Conservation (phyloP, 208 protist genomes). For the Porcisia hertigi region DNA sequence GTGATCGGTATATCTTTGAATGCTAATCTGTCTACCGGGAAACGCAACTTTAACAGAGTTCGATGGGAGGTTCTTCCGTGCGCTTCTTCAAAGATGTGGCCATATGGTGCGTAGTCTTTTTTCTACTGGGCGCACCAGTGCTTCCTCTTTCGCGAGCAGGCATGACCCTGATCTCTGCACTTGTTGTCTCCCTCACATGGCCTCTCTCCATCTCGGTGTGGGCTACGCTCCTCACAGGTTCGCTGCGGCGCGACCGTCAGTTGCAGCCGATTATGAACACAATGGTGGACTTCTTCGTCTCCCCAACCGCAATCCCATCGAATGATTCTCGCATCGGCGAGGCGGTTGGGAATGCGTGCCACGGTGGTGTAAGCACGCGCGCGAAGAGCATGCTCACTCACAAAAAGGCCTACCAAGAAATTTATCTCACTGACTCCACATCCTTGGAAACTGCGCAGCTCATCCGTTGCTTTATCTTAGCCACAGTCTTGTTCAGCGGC, state of each 20-base stretch:
- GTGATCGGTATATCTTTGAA: not conserved
- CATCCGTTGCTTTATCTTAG: constrained; percentile 33
- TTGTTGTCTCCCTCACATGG: constrained; percentile 24
- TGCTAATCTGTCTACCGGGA: not conserved
- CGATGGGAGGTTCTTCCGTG: not conserved
- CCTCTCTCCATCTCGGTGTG: constrained; percentile 18
- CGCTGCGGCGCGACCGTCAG: constrained; percentile 7
- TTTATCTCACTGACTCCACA: not conserved
- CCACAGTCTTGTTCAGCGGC: constrained; percentile 37
- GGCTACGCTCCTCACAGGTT: not conserved
- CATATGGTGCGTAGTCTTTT: constrained; percentile 21
- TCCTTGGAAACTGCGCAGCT: not conserved
- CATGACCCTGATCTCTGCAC: constrained; percentile 6
- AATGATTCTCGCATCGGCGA: not conserved
- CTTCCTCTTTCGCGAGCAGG: constrained; percentile 9
- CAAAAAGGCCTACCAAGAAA: not conserved
- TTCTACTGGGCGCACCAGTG: constrained; percentile 30
- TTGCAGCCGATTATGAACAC: constrained; percentile 1
- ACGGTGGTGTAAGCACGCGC: not conserved
- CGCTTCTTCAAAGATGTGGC: constrained; percentile 4
- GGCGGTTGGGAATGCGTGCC: not conserved
- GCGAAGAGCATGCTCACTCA: not conserved
- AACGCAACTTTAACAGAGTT: not conserved
- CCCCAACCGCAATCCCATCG: not conserved
- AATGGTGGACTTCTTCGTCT: constrained; percentile 17